These are phyloP conservation scores for Euphrasia arctica DNA, from an alignment of 305 asterid species.

Conservation along the genomic window DNA sequence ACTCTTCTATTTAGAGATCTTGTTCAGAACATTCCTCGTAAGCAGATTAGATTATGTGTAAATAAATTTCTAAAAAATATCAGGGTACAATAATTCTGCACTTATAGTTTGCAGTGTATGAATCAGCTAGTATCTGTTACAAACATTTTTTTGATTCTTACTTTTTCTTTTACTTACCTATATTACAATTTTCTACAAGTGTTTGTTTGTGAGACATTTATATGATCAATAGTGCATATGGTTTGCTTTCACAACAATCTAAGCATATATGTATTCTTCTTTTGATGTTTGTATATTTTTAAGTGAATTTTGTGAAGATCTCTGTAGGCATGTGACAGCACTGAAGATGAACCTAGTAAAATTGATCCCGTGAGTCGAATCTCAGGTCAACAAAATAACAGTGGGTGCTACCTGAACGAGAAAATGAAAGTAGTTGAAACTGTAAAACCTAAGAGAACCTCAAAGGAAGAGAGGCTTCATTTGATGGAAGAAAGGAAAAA, in stretches of 20 bases:
- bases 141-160: slow-evolving; percentile 3
- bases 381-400: slow-evolving; percentile 31
- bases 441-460: slow-evolving; percentile 35
- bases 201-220: slow-evolving; percentile 10
- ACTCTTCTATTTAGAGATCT: neutral
- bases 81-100: slow-evolving; percentile 3
- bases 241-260: slow-evolving; percentile 10
- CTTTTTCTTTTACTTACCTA: slow-evolving; percentile 19
- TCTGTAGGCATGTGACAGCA: slow-evolving; percentile 41
- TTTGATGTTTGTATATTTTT: slow-evolving; percentile 5
- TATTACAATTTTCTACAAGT: neutral
- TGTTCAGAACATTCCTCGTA: neutral
- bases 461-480: slow-evolving; percentile 73
- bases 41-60: slow-evolving; percentile 9
- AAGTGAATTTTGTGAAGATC: slow-evolving; percentile 30
- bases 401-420: slow-evolving; percentile 31
- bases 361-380: slow-evolving; percentile 30
- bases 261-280: slow-evolving; percentile 3
- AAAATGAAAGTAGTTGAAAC: slow-evolving; percentile 38
- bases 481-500: slow-evolving; percentile 74
- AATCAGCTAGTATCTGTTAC: slow-evolving; percentile 14
- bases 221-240: slow-evolving; percentile 9
- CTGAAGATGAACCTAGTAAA: slow-evolving; percentile 34
- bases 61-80: slow-evolving; percentile 5
- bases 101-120: slow-evolving; percentile 12